Evolutionary conservation across 2,329 filamentous ascomycete genomes (phyloP).

Genomic region (Ascocoryne sarcoides): DNA sequence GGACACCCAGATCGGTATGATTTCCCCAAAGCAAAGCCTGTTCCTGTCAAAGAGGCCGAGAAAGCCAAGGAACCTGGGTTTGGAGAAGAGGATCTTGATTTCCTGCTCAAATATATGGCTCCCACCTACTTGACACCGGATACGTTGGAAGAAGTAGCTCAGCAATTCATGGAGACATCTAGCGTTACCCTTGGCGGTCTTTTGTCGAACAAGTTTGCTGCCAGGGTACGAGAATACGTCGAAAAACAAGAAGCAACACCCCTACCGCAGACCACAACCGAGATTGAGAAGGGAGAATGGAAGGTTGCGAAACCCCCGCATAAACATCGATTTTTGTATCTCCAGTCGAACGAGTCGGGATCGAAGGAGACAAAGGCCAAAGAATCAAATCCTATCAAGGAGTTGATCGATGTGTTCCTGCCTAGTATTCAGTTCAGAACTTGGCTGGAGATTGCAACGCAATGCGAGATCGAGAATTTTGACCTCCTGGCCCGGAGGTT

Average conservation of each 20-base stretch:
- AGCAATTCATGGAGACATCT: conserved; percentile 73
- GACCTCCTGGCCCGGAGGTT: conserved; percentile 82
- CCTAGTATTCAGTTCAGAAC: conserved; percentile 80
- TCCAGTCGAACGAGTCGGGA: conserved; percentile 41
- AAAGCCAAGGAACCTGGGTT: conserved; percentile 46
- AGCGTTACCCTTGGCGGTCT: conserved; percentile 76
- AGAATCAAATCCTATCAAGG: conserved; percentile 52
- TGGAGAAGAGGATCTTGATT: conserved; percentile 68
- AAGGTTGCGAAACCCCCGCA: conserved; percentile 79
- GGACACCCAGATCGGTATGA: conserved; percentile 88
- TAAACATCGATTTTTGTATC: conserved; percentile 88
- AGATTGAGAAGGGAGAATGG: conserved; percentile 56
- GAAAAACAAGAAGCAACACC: conserved; percentile 49
- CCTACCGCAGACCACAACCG: conserved; percentile 38
- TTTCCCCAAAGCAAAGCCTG: conserved; percentile 56
- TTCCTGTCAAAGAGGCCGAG: conserved; percentile 37
- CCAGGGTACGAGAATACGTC: conserved; percentile 62
- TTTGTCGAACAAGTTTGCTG: conserved; percentile 68
- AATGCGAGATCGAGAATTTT: conserved; percentile 61
- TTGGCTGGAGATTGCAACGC: conserved; percentile 80
- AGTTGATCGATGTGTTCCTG: conserved; percentile 73
- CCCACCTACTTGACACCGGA: conserved; percentile 89
- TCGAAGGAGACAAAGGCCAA: conserved; percentile 2
- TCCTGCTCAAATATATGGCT: conserved; percentile 81
- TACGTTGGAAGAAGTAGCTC: conserved; percentile 71